Base-by-base conservation (phyloP, 2,329 filamentous ascomycete species). In the Pyrenophora tritici-repentis region DNA sequence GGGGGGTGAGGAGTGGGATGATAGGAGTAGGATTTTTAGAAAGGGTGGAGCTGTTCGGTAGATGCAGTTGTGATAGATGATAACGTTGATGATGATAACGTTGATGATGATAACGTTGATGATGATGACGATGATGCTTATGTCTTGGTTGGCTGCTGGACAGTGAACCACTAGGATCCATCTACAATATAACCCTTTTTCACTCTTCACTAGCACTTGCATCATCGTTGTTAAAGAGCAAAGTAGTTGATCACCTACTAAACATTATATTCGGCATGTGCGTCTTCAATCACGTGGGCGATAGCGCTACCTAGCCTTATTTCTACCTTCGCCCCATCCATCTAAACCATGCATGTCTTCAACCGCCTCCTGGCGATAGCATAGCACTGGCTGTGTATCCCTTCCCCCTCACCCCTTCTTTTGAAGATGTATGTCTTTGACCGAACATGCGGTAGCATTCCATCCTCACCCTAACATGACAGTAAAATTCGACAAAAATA, bases 41-140 rank as follows among this genome's bases (percentile, higher is more conserved):
- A 87, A 85, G 38, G 67, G 67, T 13, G 47, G 44, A 83, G 84
- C 78, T 80, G 79, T 80, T 81, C 83, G 84, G 82, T 84, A 44
- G 43, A 47, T 16, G n/a, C n/a, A n/a, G n/a, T n/a, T n/a, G n/a
- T n/a, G n/a, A n/a, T n/a, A n/a, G n/a, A n/a, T n/a, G n/a, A n/a
- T n/a, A n/a, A n/a, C n/a, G n/a, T n/a, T n/a, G n/a, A n/a, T n/a
- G n/a, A n/a, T n/a, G n/a, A n/a, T n/a, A n/a, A n/a, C n/a, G n/a
- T n/a, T n/a, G n/a, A n/a, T n/a, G n/a, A n/a, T n/a, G n/a, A n/a
- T n/a, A n/a, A n/a, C n/a, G n/a, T n/a, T n/a, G n/a, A n/a, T n/a
- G n/a, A n/a, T n/a, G n/a, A n/a, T 10, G 34, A 34, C 13, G 10
- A 43, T 31, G 32, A 29, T 13, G 14, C 16, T 22, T 35, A 8